These are phyloP conservation scores for Globomyces pollinis-pini DNA, from an alignment of 192 early-diverging fungal genomes.

Conservation along the genomic window DNA sequence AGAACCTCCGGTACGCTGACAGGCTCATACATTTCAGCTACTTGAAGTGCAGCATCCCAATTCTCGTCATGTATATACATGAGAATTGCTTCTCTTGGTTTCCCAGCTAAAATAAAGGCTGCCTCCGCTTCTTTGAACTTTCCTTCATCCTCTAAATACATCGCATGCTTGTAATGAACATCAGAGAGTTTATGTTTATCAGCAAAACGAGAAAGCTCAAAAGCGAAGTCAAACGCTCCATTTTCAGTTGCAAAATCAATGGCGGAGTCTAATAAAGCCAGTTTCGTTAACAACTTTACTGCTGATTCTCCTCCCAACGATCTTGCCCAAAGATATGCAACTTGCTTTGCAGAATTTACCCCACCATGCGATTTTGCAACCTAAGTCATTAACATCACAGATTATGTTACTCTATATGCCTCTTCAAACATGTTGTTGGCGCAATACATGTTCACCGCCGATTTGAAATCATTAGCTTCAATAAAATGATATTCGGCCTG, in stretches of 20 bases:
- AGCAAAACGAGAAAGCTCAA: constrained; percentile 52
- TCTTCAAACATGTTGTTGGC: constrained; percentile 57
- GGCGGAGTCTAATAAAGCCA: constrained; percentile 51
- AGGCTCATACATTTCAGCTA: constrained; percentile 54
- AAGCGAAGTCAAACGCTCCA: constrained; percentile 60
- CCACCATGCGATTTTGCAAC: constrained; percentile 53
- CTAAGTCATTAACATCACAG: no score
- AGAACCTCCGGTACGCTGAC: constrained; percentile 45
- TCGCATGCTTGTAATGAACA: constrained; percentile 61
- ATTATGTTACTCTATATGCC: constrained; percentile 43
- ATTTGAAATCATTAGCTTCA: constrained; percentile 56
- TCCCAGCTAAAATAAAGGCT: constrained; percentile 54
- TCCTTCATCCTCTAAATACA: constrained; percentile 53
- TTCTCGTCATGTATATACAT: constrained; percentile 67
- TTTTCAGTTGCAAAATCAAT: constrained; percentile 63
- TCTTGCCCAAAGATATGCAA: constrained; percentile 60
- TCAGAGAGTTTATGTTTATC: constrained; percentile 55
- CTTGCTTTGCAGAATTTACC: constrained; percentile 49
- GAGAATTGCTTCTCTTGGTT: constrained; percentile 60
- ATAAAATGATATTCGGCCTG: constrained; percentile 57
- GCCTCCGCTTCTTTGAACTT: constrained; percentile 56
- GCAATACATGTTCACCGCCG: constrained; percentile 63
- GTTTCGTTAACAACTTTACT: constrained; percentile 54
- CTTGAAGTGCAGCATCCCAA: constrained; percentile 51
- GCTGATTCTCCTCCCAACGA: constrained; percentile 57